Evolutionary conservation across 2,329 filamentous ascomycete species (phyloP).

Genomic region (Chrysoporthe deuterocubensis): DNA sequence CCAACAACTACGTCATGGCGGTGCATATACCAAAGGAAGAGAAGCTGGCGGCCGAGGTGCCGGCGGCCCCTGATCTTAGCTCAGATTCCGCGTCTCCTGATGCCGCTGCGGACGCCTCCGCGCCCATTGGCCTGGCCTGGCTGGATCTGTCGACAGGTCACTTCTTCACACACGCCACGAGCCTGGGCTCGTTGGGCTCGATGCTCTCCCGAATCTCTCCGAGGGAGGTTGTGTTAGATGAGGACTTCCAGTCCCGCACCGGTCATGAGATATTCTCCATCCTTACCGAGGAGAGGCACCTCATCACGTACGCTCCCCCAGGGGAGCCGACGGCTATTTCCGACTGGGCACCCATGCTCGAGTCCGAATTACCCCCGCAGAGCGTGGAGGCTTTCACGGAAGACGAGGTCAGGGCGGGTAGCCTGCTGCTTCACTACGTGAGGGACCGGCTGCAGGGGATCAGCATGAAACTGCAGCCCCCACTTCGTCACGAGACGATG

Average conservation of each 20-base stretch:
- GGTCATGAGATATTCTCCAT: conserved; percentile 67
- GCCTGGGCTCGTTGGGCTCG: conserved; percentile 73
- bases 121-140: conserved; percentile 82
- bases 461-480: conserved; percentile 82
- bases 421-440: conserved; percentile 83
- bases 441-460: conserved; percentile 76
- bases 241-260: conserved; percentile 60
- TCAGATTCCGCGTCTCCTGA: not conserved
- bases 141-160: conserved; percentile 93
- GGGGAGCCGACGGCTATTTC: conserved; percentile 53
- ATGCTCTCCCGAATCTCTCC: conserved; percentile 82
- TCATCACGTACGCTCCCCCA: conserved; percentile 72
- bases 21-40: conserved; percentile 59
- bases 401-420: conserved; percentile 77
- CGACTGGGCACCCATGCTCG: conserved; percentile 78
- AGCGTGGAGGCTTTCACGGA: conserved; percentile 61
- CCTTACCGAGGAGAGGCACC: conserved; percentile 75
- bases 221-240: conserved; percentile 80
- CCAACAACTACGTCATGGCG: conserved; percentile 90
- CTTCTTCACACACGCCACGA: conserved; percentile 83
- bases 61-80: not conserved
- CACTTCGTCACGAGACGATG: conserved; percentile 72
- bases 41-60: not conserved
- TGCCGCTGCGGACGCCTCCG: conserved; percentile 31
- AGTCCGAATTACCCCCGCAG: conserved; percentile 66